These are phyloP conservation scores for Apiospora phragmitis DNA, from an alignment of 2,329 filamentous ascomycete genomes.

Conservation along the genomic window DNA sequence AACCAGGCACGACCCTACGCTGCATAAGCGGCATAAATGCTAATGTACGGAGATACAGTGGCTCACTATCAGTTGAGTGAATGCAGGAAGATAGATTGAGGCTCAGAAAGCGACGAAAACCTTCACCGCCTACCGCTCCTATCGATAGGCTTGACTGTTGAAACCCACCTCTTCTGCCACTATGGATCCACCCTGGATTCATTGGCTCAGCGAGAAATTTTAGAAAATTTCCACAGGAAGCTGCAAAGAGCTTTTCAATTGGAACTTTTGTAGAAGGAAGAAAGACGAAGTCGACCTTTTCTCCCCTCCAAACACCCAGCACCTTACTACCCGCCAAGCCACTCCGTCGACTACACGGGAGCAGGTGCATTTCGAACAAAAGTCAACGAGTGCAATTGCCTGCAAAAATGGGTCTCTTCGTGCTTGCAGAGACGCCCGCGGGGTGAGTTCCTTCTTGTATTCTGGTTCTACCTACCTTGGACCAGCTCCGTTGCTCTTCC, in stretches of 20 bases:
- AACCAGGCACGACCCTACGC: background rate
- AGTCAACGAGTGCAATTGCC: conserved; percentile 16
- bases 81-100: background rate
- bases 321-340: background rate
- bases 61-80: background rate
- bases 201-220: conserved; percentile 7
- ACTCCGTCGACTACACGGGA: background rate
- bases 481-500: conserved; percentile 16
- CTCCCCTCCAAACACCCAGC: conserved; percentile 6
- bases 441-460: conserved; percentile 50
- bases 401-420: conserved; percentile 79
- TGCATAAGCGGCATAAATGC: background rate
- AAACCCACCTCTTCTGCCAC: conserved; percentile 2
- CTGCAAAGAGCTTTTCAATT: conserved; percentile 8
- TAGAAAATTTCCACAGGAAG: conserved; percentile 8
- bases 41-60: too few relatives aligned
- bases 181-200: conserved; percentile 1
- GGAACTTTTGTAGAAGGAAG: conserved; percentile 6
- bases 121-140: background rate
- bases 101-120: background rate
- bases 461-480: background rate
- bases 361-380: background rate
- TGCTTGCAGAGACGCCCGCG: conserved; percentile 91
- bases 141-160: background rate
- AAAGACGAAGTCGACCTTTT: background rate